Percentiles rank a stretch among this genome's conserved stretches.
These are phyloP conservation scores for Rutidosis leptorrhynchoides DNA, from an alignment of 129 eudicot genomes.

Conservation along the genomic window DNA sequence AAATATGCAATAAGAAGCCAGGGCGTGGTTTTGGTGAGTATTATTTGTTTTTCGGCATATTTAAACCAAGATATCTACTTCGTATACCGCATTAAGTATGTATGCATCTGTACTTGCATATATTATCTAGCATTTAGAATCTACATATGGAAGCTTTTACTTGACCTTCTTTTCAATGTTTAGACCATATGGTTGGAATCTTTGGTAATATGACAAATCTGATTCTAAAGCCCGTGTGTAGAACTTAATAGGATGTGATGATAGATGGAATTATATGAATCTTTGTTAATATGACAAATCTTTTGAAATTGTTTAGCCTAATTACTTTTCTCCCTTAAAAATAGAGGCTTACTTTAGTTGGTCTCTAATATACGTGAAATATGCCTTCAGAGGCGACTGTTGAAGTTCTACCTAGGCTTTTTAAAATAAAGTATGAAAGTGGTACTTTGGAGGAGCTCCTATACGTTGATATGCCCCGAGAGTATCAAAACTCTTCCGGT, in stretches of 20 bases:
- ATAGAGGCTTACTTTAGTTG: background rate
- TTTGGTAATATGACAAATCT: background rate
- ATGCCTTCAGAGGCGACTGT: conserved; percentile 80
- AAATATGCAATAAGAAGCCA: conserved; percentile 31
- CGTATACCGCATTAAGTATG: background rate
- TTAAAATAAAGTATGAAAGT: conserved; percentile 94
- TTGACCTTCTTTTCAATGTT: background rate
- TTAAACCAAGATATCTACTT: conserved; percentile 1
- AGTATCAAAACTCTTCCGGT: conserved; percentile 92
- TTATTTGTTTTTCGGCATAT: background rate
- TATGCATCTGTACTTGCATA: background rate
- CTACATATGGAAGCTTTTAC: background rate
- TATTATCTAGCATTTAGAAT: background rate
- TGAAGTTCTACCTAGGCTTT: conserved; percentile 96
- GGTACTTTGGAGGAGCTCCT: conserved; percentile 94
- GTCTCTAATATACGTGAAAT: conserved; percentile 22
- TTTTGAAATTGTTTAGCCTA: too few species aligned
- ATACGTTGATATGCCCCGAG: conserved; percentile 96
- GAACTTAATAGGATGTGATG: conserved; percentile 11
- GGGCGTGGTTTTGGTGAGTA: conserved; percentile 26
- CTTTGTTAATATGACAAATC: background rate
- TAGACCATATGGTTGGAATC: background rate
- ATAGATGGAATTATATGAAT: background rate
- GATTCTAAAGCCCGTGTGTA: background rate
- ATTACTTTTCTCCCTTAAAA: too few species aligned